phyloP scores from a whole-genome alignment of 257 asterid genomes.

The Solanum appendiculatum region DNA sequence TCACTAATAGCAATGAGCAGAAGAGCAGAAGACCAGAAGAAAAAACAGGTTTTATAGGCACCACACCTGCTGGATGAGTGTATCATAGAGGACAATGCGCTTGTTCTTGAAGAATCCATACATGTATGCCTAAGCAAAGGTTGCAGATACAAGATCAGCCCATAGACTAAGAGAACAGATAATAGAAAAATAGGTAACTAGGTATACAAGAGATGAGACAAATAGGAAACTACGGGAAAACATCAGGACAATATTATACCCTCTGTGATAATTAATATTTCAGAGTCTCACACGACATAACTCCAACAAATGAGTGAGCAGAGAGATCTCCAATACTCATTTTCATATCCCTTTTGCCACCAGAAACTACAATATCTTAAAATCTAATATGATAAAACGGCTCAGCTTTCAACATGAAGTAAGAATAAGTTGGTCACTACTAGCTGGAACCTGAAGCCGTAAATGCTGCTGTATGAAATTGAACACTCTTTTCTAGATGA shows the following conservation, averaged over 20 bases:
- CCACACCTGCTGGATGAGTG: slow-evolving; percentile 91
- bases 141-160: not conserved
- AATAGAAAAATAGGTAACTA: not conserved
- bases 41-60: not conserved
- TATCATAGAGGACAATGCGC: slow-evolving; percentile 93
- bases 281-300: not conserved
- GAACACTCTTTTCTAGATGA: not conserved
- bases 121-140: slow-evolving; percentile 85
- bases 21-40: not conserved
- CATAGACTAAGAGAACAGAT: not conserved
- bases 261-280: not conserved
- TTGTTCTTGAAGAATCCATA: slow-evolving; percentile 94
- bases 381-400: not conserved
- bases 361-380: not conserved
- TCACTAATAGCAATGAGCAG: not conserved
- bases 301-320: not conserved
- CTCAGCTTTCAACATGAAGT: not conserved
- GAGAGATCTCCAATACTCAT: not conserved
- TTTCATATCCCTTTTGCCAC: not conserved
- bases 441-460: not conserved
- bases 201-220: not conserved
- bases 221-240: not conserved
- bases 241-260: not conserved
- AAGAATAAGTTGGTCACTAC: not conserved
- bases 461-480: not conserved